Evolutionary conservation across 208 protist genomes (phyloP).

Genomic region (Crithidia fasciculata): DNA sequence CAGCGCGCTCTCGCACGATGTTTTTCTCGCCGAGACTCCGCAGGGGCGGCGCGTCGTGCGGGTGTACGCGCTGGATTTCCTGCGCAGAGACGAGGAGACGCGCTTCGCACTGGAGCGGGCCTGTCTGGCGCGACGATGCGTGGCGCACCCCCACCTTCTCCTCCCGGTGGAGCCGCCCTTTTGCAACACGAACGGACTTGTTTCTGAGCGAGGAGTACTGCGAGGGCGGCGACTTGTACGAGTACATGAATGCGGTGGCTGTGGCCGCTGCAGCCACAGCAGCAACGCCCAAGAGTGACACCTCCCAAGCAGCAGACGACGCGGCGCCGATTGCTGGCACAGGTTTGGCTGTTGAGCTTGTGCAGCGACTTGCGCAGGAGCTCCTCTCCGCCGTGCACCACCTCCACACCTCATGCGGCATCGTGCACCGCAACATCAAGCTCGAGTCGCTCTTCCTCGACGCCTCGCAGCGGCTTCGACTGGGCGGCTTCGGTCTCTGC

Average conservation of each 20-base stretch:
- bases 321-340: not conserved
- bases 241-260: slow-evolving; percentile 39
- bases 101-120: slow-evolving; percentile 67
- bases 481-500: slow-evolving; percentile 62
- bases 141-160: slow-evolving; percentile 49
- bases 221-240: slow-evolving; percentile 63
- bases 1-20: slow-evolving; percentile 64
- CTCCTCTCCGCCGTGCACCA: slow-evolving; percentile 57
- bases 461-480: slow-evolving; percentile 42
- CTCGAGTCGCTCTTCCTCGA: slow-evolving; percentile 78
- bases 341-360: slow-evolving; percentile 29
- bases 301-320: not conserved
- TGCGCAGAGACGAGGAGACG: slow-evolving; percentile 48
- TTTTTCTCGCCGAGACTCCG: slow-evolving; percentile 42
- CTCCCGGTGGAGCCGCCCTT: slow-evolving; percentile 42
- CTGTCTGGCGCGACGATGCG: slow-evolving; percentile 44
- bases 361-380: slow-evolving; percentile 48
- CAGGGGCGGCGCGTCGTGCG: slow-evolving; percentile 40
- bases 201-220: slow-evolving; percentile 67
- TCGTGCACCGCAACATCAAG: slow-evolving; percentile 82
- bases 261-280: slow-evolving; percentile 4
- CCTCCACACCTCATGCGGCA: slow-evolving; percentile 57
- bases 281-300: not conserved
- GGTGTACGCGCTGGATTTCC: slow-evolving; percentile 65
- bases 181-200: slow-evolving; percentile 62